Evolutionary conservation across 345 rosid genomes (phyloP).

Genomic region (Jatropha curcas): DNA sequence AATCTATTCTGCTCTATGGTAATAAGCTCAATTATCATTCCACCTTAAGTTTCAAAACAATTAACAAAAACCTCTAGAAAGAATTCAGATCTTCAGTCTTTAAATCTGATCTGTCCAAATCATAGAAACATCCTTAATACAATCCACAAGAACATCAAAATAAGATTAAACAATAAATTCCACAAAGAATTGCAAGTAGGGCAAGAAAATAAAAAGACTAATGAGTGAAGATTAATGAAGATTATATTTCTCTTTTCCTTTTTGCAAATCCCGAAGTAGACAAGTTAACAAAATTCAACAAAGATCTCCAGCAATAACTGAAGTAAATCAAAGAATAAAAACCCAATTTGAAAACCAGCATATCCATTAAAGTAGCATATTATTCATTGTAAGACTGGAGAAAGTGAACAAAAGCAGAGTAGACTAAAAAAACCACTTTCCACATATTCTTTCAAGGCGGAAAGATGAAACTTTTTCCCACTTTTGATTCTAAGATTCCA

Average conservation of each 20-base stretch:
- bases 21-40: conserved; percentile 7
- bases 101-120: conserved; percentile 23
- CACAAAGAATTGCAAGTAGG: background rate
- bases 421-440: conserved; percentile 34
- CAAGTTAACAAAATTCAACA: conserved; percentile 3
- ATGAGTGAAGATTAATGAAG: conserved; percentile 8
- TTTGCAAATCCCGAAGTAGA: conserved; percentile 8
- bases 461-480: conserved; percentile 28
- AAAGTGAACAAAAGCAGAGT: conserved; percentile 9
- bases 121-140: conserved; percentile 5
- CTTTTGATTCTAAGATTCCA: conserved; percentile 33
- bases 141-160: conserved; percentile 13
- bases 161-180: conserved; percentile 1
- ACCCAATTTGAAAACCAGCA: conserved; percentile 31
- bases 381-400: conserved; percentile 18
- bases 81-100: conserved; percentile 20
- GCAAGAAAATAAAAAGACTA: background rate
- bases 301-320: conserved; percentile 16
- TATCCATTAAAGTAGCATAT: conserved; percentile 25
- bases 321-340: conserved; percentile 28
- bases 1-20: conserved; percentile 4
- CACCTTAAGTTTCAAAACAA: background rate
- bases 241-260: conserved; percentile 18
- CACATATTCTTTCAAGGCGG: conserved; percentile 33
- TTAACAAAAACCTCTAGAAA: background rate